Evolutionary conservation across 2,329 filamentous ascomycete genomes (phyloP).

Genomic region (Penicillium sp.): DNA sequence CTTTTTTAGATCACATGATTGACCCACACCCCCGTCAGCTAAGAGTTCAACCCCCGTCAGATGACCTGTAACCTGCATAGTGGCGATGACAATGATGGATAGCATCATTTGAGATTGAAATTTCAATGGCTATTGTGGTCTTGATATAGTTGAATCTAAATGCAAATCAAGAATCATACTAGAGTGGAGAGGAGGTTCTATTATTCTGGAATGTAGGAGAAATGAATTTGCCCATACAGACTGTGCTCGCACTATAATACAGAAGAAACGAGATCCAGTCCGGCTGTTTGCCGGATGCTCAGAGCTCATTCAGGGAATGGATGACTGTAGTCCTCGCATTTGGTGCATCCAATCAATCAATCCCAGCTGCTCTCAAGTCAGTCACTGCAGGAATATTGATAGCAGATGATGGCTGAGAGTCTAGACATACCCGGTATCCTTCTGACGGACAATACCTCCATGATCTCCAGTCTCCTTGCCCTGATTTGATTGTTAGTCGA

Average conservation of each 20-base stretch:
- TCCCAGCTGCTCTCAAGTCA: slow-evolving; percentile 27
- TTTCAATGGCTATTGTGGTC: no score
- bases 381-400: not conserved
- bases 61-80: no score
- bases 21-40: no score
- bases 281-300: not conserved
- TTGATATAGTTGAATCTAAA: no score
- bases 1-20: no score
- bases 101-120: no score
- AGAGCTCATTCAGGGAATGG: not conserved
- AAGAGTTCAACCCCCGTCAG: no score
- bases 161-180: not conserved
- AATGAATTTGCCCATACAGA: slow-evolving; percentile 11
- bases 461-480: slow-evolving; percentile 53
- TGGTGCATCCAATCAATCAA: slow-evolving; percentile 12
- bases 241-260: slow-evolving; percentile 21
- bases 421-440: slow-evolving; percentile 62
- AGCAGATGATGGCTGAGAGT: not conserved
- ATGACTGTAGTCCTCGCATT: not conserved
- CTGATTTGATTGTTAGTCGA: slow-evolving; percentile 12
- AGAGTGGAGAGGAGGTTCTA: slow-evolving; percentile 5
- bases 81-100: no score
- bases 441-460: slow-evolving; percentile 66
- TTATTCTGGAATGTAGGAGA: slow-evolving; percentile 9
- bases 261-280: slow-evolving; percentile 8